phyloP scores from a whole-genome alignment of 352 stramenopile genomes.

The Phytophthora constricta region DNA sequence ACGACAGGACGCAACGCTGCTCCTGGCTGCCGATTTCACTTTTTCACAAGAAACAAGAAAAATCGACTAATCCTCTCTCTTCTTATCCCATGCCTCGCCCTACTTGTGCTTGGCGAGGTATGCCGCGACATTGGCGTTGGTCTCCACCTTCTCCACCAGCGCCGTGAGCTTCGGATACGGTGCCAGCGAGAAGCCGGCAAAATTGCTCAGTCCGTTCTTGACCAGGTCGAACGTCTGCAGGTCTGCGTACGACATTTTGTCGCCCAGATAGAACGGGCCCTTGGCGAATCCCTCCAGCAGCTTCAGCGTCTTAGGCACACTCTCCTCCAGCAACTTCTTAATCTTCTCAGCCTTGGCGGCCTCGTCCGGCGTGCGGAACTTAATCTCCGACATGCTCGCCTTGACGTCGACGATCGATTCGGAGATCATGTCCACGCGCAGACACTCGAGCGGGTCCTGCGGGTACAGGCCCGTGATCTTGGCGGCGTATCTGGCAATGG shows the following conservation, averaged over 20 bases:
- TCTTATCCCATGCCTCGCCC: not conserved
- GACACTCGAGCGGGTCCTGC: conserved; percentile 49
- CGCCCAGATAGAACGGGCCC: conserved; percentile 60
- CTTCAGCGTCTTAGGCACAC: conserved; percentile 44
- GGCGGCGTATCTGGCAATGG: conserved; percentile 63
- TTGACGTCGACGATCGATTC: conserved; percentile 53
- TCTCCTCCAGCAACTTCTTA: conserved; percentile 47
- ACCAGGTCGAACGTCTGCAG: conserved; percentile 63
- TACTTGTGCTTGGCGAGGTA: conserved; percentile 44
- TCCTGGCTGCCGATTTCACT: no score
- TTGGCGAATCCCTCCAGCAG: conserved; percentile 47
- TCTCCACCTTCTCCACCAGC: conserved; percentile 41
- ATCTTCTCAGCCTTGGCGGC: conserved; percentile 50
- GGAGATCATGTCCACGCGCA: conserved; percentile 60
- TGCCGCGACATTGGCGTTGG: conserved; percentile 42
- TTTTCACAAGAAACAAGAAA: no score
- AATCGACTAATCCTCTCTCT: no score
- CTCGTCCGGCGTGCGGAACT: conserved; percentile 43
- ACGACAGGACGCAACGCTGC: no score
- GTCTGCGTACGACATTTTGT: conserved; percentile 57
- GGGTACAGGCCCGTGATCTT: conserved; percentile 70
- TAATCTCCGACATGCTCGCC: conserved; percentile 46
- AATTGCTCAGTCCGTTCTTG: conserved; percentile 46
- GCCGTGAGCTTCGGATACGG: conserved; percentile 54
- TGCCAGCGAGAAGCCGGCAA: conserved; percentile 39